Evolutionary conservation across 2,329 filamentous ascomycete species (phyloP).

Genomic region (Septoria petroselini): DNA sequence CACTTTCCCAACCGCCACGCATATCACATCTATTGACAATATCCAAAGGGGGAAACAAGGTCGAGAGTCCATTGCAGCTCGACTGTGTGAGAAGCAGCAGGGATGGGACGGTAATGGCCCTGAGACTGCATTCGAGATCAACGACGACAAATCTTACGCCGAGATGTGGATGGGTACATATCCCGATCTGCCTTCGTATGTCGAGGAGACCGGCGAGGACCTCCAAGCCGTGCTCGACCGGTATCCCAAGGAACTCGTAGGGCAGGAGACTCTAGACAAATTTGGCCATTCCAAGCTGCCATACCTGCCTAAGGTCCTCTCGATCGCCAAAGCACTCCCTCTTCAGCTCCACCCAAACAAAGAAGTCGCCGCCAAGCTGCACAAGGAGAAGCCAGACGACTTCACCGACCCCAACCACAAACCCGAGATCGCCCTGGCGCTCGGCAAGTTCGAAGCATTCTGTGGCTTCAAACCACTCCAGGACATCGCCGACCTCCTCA

Average conservation of each 20-base stretch:
- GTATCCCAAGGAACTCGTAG: slow-evolving; percentile 62
- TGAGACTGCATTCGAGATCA: slow-evolving; percentile 57
- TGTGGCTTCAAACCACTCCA: slow-evolving; percentile 67
- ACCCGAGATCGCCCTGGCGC: slow-evolving; percentile 72
- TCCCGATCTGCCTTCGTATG: slow-evolving; percentile 64
- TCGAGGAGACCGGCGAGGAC: slow-evolving; percentile 60
- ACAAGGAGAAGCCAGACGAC: slow-evolving; percentile 60
- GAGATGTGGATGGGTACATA: slow-evolving; percentile 77
- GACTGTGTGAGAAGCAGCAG: slow-evolving; percentile 63
- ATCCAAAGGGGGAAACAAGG: slow-evolving; percentile 63
- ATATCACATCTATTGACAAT: no score
- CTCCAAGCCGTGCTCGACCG: slow-evolving; percentile 63
- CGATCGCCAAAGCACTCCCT: slow-evolving; percentile 70
- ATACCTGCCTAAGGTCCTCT: slow-evolving; percentile 72
- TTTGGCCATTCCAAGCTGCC: slow-evolving; percentile 64
- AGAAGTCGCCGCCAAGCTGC: slow-evolving; percentile 60
- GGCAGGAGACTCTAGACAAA: slow-evolving; percentile 58
- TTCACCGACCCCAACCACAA: slow-evolving; percentile 76
- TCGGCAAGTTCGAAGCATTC: slow-evolving; percentile 71
- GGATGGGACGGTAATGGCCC: slow-evolving; percentile 42
- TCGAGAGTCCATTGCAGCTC: slow-evolving; percentile 62
- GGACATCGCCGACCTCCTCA: slow-evolving; percentile 58
- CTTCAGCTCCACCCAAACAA: slow-evolving; percentile 74
- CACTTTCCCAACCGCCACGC: no score
- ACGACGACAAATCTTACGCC: slow-evolving; percentile 62